Percentiles rank a stretch among this genome's conserved stretches.
Evolutionary conservation across 768 basidiomycete species (phyloP).

Genomic region (Rhizopogon roseolus): DNA sequence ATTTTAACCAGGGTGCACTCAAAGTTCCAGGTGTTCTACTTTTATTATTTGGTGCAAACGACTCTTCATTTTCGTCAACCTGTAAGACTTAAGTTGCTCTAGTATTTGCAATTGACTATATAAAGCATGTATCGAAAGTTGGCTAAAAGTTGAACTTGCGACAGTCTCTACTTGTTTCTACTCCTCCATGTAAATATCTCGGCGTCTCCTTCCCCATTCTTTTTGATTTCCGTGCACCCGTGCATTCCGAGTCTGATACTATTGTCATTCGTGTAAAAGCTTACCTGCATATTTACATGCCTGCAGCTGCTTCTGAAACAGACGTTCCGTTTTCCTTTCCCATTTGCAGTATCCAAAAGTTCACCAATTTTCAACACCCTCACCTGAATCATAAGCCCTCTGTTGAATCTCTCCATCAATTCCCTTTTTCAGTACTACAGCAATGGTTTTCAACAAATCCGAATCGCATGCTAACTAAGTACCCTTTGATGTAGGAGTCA

Average conservation of each 20-base stretch:
- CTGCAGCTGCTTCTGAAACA: background rate
- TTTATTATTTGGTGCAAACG: background rate
- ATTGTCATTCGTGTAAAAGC: background rate
- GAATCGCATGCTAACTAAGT: background rate
- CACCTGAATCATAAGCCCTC: constrained; percentile 1
- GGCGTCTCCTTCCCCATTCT: no score
- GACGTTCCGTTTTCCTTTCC: background rate
- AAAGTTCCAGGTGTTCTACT: no score
- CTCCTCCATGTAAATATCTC: no score
- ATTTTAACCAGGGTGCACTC: background rate
- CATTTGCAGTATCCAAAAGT: background rate
- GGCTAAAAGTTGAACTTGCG: no score
- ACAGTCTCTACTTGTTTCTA: no score
- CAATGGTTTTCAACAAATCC: background rate
- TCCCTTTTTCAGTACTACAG: constrained; percentile 21
- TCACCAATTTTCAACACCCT: background rate
- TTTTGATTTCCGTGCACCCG: no score
- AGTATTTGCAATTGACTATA: no score
- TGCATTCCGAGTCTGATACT: background rate
- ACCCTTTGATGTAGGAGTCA: constrained; percentile 21
- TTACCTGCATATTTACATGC: background rate
- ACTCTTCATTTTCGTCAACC: background rate
- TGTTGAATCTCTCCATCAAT: constrained; percentile 13
- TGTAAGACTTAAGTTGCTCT: background rate
- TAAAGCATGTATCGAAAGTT: no score